A percentile compares a stretch with the other conserved stretches of the same genome.
Evolutionary conservation across 768 basidiomycete genomes (phyloP).

Genomic region (Kwoniella sp.): DNA sequence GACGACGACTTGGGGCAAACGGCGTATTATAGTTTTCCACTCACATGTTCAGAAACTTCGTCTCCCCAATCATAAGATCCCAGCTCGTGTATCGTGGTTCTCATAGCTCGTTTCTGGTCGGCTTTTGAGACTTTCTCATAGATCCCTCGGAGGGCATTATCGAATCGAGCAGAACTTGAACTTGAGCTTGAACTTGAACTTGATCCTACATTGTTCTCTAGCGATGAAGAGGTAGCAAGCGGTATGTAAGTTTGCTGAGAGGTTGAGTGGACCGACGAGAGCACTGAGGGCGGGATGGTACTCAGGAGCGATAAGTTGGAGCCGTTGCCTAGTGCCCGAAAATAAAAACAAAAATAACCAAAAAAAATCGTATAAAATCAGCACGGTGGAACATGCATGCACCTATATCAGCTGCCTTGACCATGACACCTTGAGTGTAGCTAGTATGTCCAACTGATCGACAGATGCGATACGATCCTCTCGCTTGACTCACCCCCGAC

Average conservation of each 20-base stretch:
- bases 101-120: conserved; percentile 30
- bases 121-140: conserved; percentile 13
- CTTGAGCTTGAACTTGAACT: conserved; percentile 5
- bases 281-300: conserved; percentile 36
- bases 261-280: conserved; percentile 28
- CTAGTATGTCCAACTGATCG: too few relatives aligned
- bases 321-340: conserved; percentile 19
- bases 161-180: conserved; percentile 7
- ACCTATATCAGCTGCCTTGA: too few relatives aligned
- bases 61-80: conserved; percentile 53
- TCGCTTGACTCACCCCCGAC: conserved; percentile 56
- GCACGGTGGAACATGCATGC: background rate
- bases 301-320: conserved; percentile 36
- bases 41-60: conserved; percentile 27
- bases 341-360: background rate
- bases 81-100: conserved; percentile 55
- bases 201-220: background rate
- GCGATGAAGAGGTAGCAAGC: conserved; percentile 14
- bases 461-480: background rate
- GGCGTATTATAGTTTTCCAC: too few relatives aligned
- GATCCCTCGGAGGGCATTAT: conserved; percentile 16
- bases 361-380: background rate
- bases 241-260: conserved; percentile 29
- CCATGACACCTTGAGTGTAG: too few relatives aligned
- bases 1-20: too few relatives aligned